These are phyloP conservation scores for Fraxinus sp. DNA, from an alignment of 305 asterid genomes.

Conservation along the genomic window DNA sequence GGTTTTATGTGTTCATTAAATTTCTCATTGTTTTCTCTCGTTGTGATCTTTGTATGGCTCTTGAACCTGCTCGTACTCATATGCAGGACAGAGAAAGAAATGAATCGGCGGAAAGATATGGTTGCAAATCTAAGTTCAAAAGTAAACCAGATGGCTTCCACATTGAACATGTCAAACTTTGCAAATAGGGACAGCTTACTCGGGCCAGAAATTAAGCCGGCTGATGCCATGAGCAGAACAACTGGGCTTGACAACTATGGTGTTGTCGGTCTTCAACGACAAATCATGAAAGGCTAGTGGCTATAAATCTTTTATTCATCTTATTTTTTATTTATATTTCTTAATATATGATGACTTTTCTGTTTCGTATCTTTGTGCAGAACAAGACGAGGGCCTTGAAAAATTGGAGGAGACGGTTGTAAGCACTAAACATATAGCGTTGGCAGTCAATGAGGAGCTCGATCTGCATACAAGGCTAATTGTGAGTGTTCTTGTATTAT, in stretches of 20 bases:
- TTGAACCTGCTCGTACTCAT: not conserved
- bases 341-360: not conserved
- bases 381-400: constrained; percentile 34
- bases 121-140: constrained; percentile 23
- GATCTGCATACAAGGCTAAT: constrained; percentile 24
- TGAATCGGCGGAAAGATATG: constrained; percentile 33
- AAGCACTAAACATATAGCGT: constrained; percentile 34
- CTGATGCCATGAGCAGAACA: constrained; percentile 33
- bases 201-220: constrained; percentile 33
- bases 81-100: constrained; percentile 31
- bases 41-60: not conserved
- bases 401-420: constrained; percentile 33
- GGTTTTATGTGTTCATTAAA: not conserved
- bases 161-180: constrained; percentile 32
- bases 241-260: constrained; percentile 32
- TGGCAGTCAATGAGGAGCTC: constrained; percentile 27
- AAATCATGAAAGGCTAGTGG: constrained; percentile 28
- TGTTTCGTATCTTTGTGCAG: constrained; percentile 11
- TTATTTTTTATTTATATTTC: not conserved
- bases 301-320: not conserved
- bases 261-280: constrained; percentile 32
- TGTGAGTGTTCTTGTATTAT: constrained; percentile 16
- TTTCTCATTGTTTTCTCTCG: not conserved
- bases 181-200: constrained; percentile 31
- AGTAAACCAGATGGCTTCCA: constrained; percentile 33